Conservation (phyloP, 2,329 filamentous ascomycete species). For the Diplodia seriata region DNA sequence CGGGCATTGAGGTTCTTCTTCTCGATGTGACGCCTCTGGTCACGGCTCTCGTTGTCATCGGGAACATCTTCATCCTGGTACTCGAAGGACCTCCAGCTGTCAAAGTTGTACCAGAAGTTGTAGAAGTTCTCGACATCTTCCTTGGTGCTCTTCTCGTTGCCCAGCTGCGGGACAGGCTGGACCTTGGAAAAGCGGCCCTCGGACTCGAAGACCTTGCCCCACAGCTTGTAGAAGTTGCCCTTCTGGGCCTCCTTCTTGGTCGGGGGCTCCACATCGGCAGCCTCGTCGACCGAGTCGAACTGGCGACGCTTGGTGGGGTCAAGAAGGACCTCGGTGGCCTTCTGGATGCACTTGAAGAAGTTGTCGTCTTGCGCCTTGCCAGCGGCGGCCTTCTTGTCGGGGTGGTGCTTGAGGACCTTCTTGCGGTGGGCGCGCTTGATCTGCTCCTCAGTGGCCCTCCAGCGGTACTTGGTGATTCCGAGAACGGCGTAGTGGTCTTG, state of each 20-base stretch:
- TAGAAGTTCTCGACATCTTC: conserved; percentile 95
- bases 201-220: conserved; percentile 86
- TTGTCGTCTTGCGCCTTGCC: conserved; percentile 90
- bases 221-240: conserved; percentile 94
- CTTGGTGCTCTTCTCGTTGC: conserved; percentile 81
- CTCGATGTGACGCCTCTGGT: conserved; percentile 98
- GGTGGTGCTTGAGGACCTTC: conserved; percentile 99
- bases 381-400: conserved; percentile 95
- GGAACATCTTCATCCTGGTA: conserved; percentile 99
- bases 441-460: conserved; percentile 92
- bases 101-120: conserved; percentile 99
- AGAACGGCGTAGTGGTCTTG: conserved; percentile 99
- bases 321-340: conserved; percentile 90
- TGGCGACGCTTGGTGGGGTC: conserved; percentile 93
- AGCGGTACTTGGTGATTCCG: conserved; percentile 90
- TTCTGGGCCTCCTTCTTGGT: conserved; percentile 88
- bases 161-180: conserved; percentile 87
- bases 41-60: conserved; percentile 97
- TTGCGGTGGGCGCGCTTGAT: conserved; percentile 99
- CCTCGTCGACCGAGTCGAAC: conserved; percentile 95
- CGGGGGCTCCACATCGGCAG: conserved; percentile 89
- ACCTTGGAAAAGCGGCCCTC: conserved; percentile 92
- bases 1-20: conserved; percentile 97
- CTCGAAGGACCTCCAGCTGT: conserved; percentile 97
- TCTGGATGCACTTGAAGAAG: conserved; percentile 99